Base-by-base conservation (phyloP, 192 early-diverging fungal species). In the Podila clonocystis region DNA sequence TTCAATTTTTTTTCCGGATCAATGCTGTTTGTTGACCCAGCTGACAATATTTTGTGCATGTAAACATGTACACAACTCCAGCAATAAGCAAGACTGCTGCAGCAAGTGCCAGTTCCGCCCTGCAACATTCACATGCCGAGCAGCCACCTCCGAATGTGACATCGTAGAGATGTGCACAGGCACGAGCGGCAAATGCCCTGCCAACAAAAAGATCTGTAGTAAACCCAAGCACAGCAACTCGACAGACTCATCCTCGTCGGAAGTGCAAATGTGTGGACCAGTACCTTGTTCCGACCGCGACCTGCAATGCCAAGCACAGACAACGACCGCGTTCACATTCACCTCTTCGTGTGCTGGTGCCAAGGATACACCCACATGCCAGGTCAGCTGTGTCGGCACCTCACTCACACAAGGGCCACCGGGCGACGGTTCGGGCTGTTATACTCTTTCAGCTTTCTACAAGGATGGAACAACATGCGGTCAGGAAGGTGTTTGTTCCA, bases 1-100 rank as follows among this genome's bases (percentile, higher is more conserved):
- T 7, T 55, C 52, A 13, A 45, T 36, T 36, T 5, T 9, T 38
- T 38, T 38, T 15, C 0, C 12, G 1, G 41, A 41, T 13, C 41
- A 41, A 41, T 41, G 9, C 41, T 1, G 0, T 41, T 41, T 41
- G 12, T 15, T 41, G 41, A 41, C 41, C 41, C 41, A 41, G 6
- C 41, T 45, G 1, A 12, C 8, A 17, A 45, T 15, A 45, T 45
- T 45, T 15, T 45, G 4, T 45, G 13, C 41, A 15, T 45, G 15
- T 45, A 1, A 8, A 45, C 41, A 17, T 45, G 41, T 15, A 4
- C 13, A 15, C 15, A 13, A 2, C 41, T 45, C 41, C 34, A 72
- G 76, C 50, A 72, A 72, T 24, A 31, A 58, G n/a, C 76, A 72
- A 34, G 70, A 79, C 1, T 72, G 76, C 41, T 78, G 75, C n/a